Evolutionary conservation across 2,329 filamentous ascomycete species (phyloP), one percentile per base, ranked within the genome.

Genomic region (Penicillium sp.): DNA sequence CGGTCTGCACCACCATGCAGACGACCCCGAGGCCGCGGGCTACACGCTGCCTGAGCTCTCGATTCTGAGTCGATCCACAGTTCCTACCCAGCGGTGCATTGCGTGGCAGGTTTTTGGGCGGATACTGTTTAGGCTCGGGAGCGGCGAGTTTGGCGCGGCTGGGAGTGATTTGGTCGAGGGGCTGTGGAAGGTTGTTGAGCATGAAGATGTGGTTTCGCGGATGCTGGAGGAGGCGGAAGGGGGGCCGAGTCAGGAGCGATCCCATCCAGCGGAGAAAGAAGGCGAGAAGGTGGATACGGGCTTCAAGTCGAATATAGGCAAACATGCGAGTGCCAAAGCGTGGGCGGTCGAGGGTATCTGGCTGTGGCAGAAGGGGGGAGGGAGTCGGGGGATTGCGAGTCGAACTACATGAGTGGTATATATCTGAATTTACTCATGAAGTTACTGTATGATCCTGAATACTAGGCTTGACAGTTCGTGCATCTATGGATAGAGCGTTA

Each of bases 11-110:
- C 93, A 99, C 71, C 94, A 99, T 71, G 91, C 89, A 61, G 85
- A 92, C 58, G 92, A 93, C 1, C 94, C 94, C 16, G 91, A 96
- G 72, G 90, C 92, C 1, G 94, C 94, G 0, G 94, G 94, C 0
- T 99, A 99, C 73, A 97, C 94, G 0, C 83, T 99, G 28, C 84
- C 86, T 0, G 94, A 99, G 72, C 79, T 99, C 1, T 87, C 91
- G 1, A 84, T 88, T 30, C 81, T 97, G 1, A 86, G 90, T 4
- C 82, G 93, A 33, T 95, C 90, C 55, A 85, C 86, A 0, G 90
- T 96, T 20, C 84, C 94, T 0, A 87, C 89, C 0, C 94, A 99
- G 76, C 79, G 93, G 11, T 97, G 94, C 67, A 82, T 97, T 60
- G 91, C 94, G 0, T 97, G 91, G 72, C 93, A 96, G 73, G 93